Base-by-base conservation (phyloP, 352 stramenopile genomes). In the Phytophthora citrophthora region DNA sequence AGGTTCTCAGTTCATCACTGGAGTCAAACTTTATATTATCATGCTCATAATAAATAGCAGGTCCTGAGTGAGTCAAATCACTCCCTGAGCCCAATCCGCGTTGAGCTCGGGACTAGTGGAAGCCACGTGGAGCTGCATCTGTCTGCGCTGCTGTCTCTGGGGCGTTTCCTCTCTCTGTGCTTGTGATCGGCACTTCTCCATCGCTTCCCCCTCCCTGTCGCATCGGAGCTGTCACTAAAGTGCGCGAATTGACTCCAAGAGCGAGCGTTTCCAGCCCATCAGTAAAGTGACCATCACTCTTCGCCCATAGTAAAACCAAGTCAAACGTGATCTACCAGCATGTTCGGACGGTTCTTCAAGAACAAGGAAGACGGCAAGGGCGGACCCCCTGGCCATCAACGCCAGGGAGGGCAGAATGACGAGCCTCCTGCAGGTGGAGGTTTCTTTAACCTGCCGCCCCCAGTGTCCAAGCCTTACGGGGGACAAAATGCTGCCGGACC, bases 381-480 rank as follows among this genome's bases (percentile, higher is more conserved):
- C 20, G 77, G 80, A 0, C 83, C 85, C 10, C 70, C 70, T 59
- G 85, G 81, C 29, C 82, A 89, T 70, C 84, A 81, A 65, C 67
- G 45, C 31, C 61, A 63, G 54, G 65, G 46, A 20, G 67, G 65
- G 29, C 50, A 52, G 32, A 68, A 61, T 18, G 68, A 77, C 34
- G 74, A 86, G 13, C 68, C 77, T 20, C 77, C 68, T 7, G 63
- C 67, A 7, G 87, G 85, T 26, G 87, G 87, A 26, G 87, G 87
- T 34, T 93, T 93, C 81, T 95, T 95, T 65, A 95, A 95, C 48
- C 64, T 95, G 9, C 87, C 87, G 18, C 85, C 83, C n/a, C 74
- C 83, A 10, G 72, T 88, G 8, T 50, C 70, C 11, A 90, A 91
- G 56, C 74, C 71, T 13, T 73, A 78, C 24, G 66, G 56, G 6